Percentiles rank a stretch among this genome's conserved stretches.
Evolutionary conservation across 2,329 filamentous ascomycete genomes (phyloP).

Genomic region (Shiraia sp.): DNA sequence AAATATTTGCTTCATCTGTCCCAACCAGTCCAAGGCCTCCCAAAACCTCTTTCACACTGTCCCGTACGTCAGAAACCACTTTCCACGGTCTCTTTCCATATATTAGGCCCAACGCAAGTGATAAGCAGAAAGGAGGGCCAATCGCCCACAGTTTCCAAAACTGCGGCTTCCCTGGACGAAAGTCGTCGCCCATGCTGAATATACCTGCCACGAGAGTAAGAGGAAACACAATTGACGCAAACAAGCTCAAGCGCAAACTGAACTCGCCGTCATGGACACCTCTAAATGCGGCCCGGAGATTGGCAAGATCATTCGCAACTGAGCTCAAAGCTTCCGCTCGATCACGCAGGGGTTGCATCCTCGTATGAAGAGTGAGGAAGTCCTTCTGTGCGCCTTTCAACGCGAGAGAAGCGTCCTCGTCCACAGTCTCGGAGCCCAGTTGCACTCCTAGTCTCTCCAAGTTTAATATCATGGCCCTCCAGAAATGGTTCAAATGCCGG

Average conservation of each 20-base stretch:
- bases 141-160: conserved; percentile 30
- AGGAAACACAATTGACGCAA: too few relatives aligned
- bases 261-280: conserved; percentile 22
- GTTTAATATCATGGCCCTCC: conserved; percentile 18
- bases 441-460: conserved; percentile 19
- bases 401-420: conserved; percentile 2
- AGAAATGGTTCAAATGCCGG: conserved; percentile 19
- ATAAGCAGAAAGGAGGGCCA: conserved; percentile 11
- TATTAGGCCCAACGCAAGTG: conserved; percentile 1
- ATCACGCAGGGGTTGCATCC: conserved; percentile 16
- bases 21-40: too few relatives aligned
- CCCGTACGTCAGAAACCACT: not conserved
- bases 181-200: conserved; percentile 12
- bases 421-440: conserved; percentile 1
- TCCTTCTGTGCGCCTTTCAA: conserved; percentile 21
- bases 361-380: conserved; percentile 16
- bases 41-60: too few relatives aligned
- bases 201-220: conserved; percentile 18
- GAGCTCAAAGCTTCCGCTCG: conserved; percentile 18
- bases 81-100: conserved; percentile 3
- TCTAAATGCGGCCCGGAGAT: conserved; percentile 18
- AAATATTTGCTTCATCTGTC: too few relatives aligned
- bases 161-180: conserved; percentile 12
- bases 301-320: conserved; percentile 19
- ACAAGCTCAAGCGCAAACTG: conserved; percentile 14